Percentiles rank a stretch among this genome's conserved stretches.
phyloP scores from a whole-genome alignment of 495 filamentous ascomycete species.

The Xylaria intraflava region DNA sequence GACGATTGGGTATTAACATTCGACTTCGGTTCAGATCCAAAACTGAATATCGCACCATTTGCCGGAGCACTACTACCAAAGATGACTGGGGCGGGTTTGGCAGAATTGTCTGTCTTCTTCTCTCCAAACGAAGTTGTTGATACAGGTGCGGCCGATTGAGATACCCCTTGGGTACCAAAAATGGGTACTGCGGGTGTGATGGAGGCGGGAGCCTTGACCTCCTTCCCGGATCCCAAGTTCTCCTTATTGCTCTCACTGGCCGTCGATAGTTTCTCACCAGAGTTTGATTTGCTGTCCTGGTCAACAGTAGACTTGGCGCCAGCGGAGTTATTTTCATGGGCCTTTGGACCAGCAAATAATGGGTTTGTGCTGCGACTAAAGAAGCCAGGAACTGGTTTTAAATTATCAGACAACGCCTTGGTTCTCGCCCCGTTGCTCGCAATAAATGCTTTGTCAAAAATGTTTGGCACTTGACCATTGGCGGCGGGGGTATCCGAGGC shows the following conservation, averaged over 20 bases:
- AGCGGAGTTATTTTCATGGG: conserved; percentile 16
- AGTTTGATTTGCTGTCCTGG: background rate
- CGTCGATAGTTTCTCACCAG: conserved; percentile 2
- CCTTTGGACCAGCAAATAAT: background rate
- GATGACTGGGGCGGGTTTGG: conserved; percentile 14
- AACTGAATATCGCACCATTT: conserved; percentile 16
- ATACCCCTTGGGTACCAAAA: conserved; percentile 21
- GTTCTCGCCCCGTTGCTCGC: background rate
- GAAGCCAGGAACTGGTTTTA: conserved; percentile 17
- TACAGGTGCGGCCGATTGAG: conserved; percentile 14
- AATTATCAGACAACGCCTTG: background rate
- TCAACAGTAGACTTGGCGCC: conserved; percentile 15
- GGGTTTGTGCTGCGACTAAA: conserved; percentile 6
- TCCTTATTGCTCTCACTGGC: conserved; percentile 5
- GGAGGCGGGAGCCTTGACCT: conserved; percentile 4
- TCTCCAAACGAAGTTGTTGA: conserved; percentile 28
- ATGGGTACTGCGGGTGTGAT: conserved; percentile 13
- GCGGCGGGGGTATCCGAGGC: background rate
- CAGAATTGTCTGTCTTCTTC: conserved; percentile 18
- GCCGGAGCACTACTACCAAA: conserved; percentile 11
- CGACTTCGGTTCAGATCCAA: conserved; percentile 14
- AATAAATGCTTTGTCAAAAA: conserved; percentile 12
- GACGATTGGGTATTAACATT: conserved; percentile 8
- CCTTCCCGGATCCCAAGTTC: background rate
- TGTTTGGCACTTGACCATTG: conserved; percentile 1